Conservation (phyloP, 75 land plant species). For the Larix kaempferi region DNA sequence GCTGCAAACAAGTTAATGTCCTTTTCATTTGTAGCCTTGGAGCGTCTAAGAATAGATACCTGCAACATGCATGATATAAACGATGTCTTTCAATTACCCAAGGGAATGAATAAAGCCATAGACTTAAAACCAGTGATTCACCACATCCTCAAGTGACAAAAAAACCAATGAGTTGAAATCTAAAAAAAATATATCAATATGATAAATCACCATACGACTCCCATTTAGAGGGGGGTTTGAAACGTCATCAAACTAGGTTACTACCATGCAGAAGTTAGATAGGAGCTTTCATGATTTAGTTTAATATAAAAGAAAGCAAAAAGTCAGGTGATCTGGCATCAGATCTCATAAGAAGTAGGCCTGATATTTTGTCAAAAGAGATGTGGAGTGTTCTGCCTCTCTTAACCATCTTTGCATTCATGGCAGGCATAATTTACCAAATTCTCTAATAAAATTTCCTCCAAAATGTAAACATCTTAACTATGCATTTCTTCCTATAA, state of each 20-base stretch:
- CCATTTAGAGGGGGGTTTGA: neutral
- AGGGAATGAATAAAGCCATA: neutral
- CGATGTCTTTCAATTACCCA: neutral
- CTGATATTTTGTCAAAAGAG: no score
- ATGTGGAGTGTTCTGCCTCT: no score
- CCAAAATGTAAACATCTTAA: no score
- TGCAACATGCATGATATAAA: neutral
- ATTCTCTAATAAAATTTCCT: no score
- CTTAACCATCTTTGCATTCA: no score
- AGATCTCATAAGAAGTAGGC: no score
- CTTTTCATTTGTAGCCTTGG: neutral
- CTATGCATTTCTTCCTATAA: no score
- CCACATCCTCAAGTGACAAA: neutral
- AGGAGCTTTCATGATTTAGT: no score
- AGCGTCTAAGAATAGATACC: constrained; percentile 7
- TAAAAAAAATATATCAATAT: neutral
- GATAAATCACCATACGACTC: neutral
- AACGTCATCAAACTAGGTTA: no score
- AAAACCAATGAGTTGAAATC: neutral
- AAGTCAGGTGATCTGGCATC: no score
- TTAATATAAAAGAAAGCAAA: no score
- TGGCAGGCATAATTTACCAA: no score
- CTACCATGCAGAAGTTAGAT: neutral
- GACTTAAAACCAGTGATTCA: neutral
- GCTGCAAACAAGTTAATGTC: constrained; percentile 2